phyloP scores from a whole-genome alignment of 2,329 filamentous ascomycete species.

The Xylariaceae sp. region DNA sequence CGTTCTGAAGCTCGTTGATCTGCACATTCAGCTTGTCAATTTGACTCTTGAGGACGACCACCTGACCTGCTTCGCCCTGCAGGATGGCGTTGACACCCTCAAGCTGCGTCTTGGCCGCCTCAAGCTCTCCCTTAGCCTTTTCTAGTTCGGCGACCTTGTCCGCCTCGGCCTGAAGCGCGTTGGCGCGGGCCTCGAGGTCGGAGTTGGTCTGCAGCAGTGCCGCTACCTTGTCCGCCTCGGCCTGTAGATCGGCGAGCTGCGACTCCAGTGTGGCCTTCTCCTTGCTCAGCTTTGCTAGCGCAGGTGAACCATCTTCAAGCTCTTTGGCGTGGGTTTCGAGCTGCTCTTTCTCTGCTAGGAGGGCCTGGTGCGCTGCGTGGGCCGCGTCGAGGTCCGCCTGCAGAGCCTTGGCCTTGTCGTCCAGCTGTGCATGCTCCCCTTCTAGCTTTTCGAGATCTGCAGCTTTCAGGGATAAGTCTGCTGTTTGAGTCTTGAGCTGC shows the following conservation, averaged over 20 bases:
- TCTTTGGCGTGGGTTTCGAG: conserved; percentile 21
- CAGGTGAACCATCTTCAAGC: conserved; percentile 22
- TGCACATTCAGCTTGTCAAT: conserved; percentile 20
- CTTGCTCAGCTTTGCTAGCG: conserved; percentile 18
- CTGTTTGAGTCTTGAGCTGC: conserved; percentile 19
- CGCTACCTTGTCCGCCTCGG: conserved; percentile 13
- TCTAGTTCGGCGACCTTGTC: conserved; percentile 21
- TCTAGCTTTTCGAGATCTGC: conserved; percentile 25
- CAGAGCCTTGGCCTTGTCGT: conserved; percentile 21
- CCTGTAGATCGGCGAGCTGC: conserved; percentile 13
- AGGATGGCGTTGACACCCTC: conserved; percentile 11
- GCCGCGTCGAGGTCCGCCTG: conserved; percentile 25
- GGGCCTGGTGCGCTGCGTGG: conserved; percentile 17
- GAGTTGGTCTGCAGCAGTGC: conserved; percentile 18
- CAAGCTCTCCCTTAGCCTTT: conserved; percentile 9
- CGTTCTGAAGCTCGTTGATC: conserved; percentile 18
- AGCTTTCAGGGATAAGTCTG: conserved; percentile 21
- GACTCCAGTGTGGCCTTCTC: conserved; percentile 24
- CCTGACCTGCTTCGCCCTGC: conserved; percentile 18
- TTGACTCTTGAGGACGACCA: conserved; percentile 21
- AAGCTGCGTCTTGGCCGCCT: conserved; percentile 14
- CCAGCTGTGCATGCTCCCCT: conserved; percentile 24
- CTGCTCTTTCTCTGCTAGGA: conserved; percentile 22
- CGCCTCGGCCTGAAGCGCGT: conserved; percentile 18
- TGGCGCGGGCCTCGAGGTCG: conserved; percentile 20